These are phyloP conservation scores for Botrytis galanthina DNA, from an alignment of 2,329 filamentous ascomycete genomes.

Conservation along the genomic window DNA sequence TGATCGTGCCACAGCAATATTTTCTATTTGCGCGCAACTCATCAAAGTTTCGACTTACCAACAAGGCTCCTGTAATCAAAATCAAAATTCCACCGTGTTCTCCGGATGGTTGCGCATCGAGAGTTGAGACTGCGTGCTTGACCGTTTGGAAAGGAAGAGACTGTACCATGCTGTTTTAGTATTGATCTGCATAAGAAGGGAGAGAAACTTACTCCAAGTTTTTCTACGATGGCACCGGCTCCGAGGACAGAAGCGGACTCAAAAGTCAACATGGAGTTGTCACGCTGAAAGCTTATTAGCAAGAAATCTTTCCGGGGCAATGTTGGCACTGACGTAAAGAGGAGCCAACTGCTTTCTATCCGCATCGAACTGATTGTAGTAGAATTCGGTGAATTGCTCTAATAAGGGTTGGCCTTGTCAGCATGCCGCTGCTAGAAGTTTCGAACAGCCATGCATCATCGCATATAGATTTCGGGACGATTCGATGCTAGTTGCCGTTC, in stretches of 20 bases:
- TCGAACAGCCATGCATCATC: background rate
- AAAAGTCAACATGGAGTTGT: conserved; percentile 90
- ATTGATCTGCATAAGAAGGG: background rate
- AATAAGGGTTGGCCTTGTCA: conserved; percentile 29
- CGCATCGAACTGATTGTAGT: conserved; percentile 83
- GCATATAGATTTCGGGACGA: background rate
- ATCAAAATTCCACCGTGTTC: conserved; percentile 73
- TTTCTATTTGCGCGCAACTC: conserved; percentile 18
- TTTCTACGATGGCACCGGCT: conserved; percentile 66
- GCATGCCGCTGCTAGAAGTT: conserved; percentile 15
- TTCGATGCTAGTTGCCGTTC: background rate
- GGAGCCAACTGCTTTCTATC: conserved; percentile 62
- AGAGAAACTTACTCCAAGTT: conserved; percentile 64
- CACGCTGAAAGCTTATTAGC: conserved; percentile 54
- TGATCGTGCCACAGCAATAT: conserved; percentile 8
- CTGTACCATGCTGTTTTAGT: conserved; percentile 46
- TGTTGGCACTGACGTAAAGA: conserved; percentile 71
- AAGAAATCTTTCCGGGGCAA: conserved; percentile 22
- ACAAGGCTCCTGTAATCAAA: conserved; percentile 80
- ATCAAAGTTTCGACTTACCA: conserved; percentile 54
- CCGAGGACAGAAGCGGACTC: conserved; percentile 70
- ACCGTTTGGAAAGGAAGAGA: conserved; percentile 78
- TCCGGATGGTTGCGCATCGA: conserved; percentile 78
- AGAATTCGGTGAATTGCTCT: conserved; percentile 89
- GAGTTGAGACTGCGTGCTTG: conserved; percentile 70